Conservation (phyloP, 495 filamentous ascomycete species). For the Chaetomium tenue region DNA sequence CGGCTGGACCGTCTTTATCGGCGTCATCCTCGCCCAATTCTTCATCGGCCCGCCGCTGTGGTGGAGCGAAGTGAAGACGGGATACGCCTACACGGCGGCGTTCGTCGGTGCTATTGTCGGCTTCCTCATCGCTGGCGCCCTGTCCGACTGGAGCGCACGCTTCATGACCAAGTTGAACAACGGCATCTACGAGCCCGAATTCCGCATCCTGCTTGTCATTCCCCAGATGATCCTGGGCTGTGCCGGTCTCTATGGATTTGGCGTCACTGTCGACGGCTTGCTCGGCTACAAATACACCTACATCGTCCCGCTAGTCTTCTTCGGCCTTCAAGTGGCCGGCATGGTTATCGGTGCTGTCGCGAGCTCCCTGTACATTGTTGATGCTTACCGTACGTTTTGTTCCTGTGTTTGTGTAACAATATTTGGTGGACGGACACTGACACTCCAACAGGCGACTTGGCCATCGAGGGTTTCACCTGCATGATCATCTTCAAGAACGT, state of each 20-base stretch:
- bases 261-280: conserved; percentile 60
- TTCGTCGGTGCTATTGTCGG: conserved; percentile 82
- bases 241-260: conserved; percentile 81
- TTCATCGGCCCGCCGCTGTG: conserved; percentile 77
- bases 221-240: conserved; percentile 76
- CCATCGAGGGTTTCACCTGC: conserved; percentile 88
- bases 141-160: conserved; percentile 71
- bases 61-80: conserved; percentile 77
- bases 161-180: conserved; percentile 69
- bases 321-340: conserved; percentile 71
- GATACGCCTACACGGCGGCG: conserved; percentile 84
- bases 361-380: conserved; percentile 86
- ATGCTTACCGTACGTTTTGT: conserved; percentile 74
- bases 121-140: conserved; percentile 67
- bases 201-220: conserved; percentile 75
- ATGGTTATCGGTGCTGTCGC: conserved; percentile 91
- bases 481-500: conserved; percentile 89
- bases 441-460: conserved; percentile 60
- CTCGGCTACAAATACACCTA: conserved; percentile 58
- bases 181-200: conserved; percentile 89
- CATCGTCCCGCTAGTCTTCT: conserved; percentile 74
- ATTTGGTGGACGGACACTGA: background rate
- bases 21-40: conserved; percentile 78
- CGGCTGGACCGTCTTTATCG: conserved; percentile 94
- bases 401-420: background rate